A percentile compares a stretch with the other conserved stretches of the same genome.
Evolutionary conservation across 768 basidiomycete genomes (phyloP).

Genomic region (Boletus vinaceobasis): DNA sequence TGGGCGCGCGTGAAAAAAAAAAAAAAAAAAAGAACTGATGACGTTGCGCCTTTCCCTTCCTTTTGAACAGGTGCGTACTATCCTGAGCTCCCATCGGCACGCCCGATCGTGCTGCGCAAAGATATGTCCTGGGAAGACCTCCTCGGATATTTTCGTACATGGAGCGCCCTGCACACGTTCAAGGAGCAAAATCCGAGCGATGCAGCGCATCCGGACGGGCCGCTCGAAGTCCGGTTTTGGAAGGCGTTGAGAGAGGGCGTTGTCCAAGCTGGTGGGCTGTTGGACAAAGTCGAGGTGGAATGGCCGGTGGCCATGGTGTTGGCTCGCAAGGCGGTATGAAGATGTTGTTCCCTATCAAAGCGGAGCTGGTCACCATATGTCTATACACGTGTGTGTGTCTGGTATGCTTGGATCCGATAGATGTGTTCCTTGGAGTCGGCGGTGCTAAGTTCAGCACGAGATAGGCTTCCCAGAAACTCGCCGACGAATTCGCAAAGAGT

Average conservation of each 20-base stretch:
- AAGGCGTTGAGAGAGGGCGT: slow-evolving; percentile 45
- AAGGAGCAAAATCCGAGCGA: slow-evolving; percentile 63
- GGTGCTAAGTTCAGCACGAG: too few relatives aligned
- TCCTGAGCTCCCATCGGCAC: slow-evolving; percentile 34
- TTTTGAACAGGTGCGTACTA: slow-evolving; percentile 38
- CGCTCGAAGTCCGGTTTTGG: slow-evolving; percentile 65
- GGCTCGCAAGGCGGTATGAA: slow-evolving; percentile 9
- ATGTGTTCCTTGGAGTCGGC: too few relatives aligned
- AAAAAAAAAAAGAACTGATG: neutral
- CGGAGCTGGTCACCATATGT: too few relatives aligned
- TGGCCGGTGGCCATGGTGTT: slow-evolving; percentile 37
- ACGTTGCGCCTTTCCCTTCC: neutral
- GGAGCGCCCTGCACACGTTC: slow-evolving; percentile 66
- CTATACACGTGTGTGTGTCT: too few relatives aligned
- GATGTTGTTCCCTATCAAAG: neutral
- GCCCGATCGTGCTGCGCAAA: slow-evolving; percentile 50
- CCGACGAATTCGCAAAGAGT: too few relatives aligned
- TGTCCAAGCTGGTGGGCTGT: slow-evolving; percentile 18
- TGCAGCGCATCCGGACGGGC: slow-evolving; percentile 44
- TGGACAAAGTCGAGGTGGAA: slow-evolving; percentile 36
- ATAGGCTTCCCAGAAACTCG: too few relatives aligned
- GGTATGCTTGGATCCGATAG: too few relatives aligned
- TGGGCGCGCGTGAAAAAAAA: neutral
- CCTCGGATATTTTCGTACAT: slow-evolving; percentile 66
- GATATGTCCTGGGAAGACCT: slow-evolving; percentile 64